Base-by-base conservation (phyloP, 495 filamentous ascomycete species). In the Penicillium fimorum region DNA sequence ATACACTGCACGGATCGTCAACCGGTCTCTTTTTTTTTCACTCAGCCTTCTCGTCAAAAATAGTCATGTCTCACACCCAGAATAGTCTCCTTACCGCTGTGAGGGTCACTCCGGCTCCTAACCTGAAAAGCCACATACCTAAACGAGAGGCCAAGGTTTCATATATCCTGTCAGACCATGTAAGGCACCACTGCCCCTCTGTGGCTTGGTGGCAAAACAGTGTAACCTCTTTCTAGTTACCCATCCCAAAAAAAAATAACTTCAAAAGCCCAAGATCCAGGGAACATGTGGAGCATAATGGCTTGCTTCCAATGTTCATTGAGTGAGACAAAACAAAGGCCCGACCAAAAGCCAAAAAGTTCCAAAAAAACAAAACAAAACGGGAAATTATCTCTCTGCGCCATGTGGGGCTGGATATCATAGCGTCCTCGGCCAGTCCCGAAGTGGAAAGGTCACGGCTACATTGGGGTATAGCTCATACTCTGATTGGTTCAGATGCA, bases 331-430 rank as follows among this genome's bases (percentile, higher is more conserved):
- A 17, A 11, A 15, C 7, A 27, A 41, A 41, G 17, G 6, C 22
- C 27, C 30, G 15, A 13, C 1, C 9, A 1, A 24, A 50, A 2
- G 37, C 11, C 20, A 17, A 24, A 37, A 27, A 35, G 15, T 17
- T 15, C 25, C 25, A 27, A 27, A n/a, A n/a, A 38, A 17, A 37
- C 33, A 15, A 53, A 27, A 50, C 24, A 59, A 65, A 57, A 55
- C 60, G 32, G 55, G 50, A 61, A 61, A 64, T 47, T 44, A 35
- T 46, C 30, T 43, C 42, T 22, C 32, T n/a, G 49, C 56, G 47
- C 64, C 57, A 67, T 60, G 64, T 67, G 65, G 61, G 50, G 29
- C 18, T 4, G 22, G 30, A 18, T 47, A 30, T 37, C 22, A n/a
- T 54, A 54, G 52, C 42, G 42, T 18, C 15, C 15, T 27, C 43